phyloP scores from a whole-genome alignment of 2,329 filamentous ascomycete genomes.

The Cercospora citrullina region DNA sequence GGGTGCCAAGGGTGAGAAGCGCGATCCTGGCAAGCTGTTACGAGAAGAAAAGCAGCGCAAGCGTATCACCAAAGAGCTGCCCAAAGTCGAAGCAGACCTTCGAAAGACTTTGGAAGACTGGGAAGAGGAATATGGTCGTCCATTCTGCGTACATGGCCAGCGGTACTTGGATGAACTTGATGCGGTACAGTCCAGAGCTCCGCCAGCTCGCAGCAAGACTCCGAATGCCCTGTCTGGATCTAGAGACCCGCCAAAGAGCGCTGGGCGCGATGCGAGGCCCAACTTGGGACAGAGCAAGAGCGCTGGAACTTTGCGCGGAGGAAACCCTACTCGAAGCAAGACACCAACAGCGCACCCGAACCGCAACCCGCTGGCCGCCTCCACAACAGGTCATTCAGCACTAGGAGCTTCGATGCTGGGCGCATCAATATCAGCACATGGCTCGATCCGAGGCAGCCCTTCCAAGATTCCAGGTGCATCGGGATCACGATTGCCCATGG shows the following conservation, averaged over 20 bases:
- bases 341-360: conserved; percentile 45
- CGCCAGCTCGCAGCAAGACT: conserved; percentile 64
- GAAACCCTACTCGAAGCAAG: conserved; percentile 46
- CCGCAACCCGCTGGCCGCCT: conserved; percentile 34
- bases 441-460: conserved; percentile 51
- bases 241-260: conserved; percentile 36
- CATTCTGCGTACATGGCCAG: conserved; percentile 90
- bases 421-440: conserved; percentile 26
- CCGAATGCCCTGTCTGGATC: conserved; percentile 48
- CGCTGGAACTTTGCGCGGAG: conserved; percentile 45
- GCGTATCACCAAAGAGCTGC: conserved; percentile 91
- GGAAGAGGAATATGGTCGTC: conserved; percentile 91
- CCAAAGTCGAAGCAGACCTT: conserved; percentile 85
- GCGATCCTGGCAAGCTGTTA: conserved; percentile 89
- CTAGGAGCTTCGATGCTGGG: conserved; percentile 19
- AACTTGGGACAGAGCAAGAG: conserved; percentile 33
- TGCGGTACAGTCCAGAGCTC: conserved; percentile 58
- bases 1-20: conserved; percentile 87
- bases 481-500: conserved; percentile 63
- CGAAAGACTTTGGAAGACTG: conserved; percentile 77
- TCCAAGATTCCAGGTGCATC: conserved; percentile 61
- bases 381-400: conserved; percentile 39
- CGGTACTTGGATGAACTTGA: conserved; percentile 86
- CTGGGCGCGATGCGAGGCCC: conserved; percentile 25
- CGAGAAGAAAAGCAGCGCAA: conserved; percentile 99